These are phyloP conservation scores for Brettanomyces anomalus DNA, from an alignment of 805 yeast species.

Conservation along the genomic window DNA sequence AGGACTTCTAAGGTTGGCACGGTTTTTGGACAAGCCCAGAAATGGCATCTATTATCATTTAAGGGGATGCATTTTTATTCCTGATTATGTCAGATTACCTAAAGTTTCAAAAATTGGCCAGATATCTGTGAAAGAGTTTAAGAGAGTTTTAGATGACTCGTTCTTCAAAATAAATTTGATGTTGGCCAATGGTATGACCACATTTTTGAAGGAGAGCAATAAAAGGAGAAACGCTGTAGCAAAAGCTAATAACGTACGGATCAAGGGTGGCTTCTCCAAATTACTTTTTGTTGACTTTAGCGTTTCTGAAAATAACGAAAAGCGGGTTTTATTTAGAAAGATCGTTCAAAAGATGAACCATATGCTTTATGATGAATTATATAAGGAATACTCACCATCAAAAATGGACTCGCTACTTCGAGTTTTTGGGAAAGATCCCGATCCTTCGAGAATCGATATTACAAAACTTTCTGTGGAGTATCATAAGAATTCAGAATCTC, in stretches of 20 bases:
- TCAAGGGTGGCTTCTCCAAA: conserved; percentile 21
- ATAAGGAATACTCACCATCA: conserved; percentile 11
- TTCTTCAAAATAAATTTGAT: conserved; percentile 19
- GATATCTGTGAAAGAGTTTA: conserved; percentile 19
- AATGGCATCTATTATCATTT: conserved; percentile 46
- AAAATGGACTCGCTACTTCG: conserved; percentile 4
- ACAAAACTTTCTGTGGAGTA: conserved; percentile 19
- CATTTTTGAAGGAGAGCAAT: conserved; percentile 23
- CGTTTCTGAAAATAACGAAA: conserved; percentile 15
- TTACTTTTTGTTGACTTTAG: conserved; percentile 23
- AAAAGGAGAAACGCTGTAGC: conserved; percentile 16
- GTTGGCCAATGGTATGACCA: conserved; percentile 21
- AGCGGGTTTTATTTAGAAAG: conserved; percentile 14
- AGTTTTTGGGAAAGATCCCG: conserved; percentile 4
- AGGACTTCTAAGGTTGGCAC: conserved; percentile 41
- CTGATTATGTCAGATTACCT: conserved; percentile 38
- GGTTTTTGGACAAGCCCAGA: conserved; percentile 29
- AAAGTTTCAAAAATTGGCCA: conserved; percentile 21
- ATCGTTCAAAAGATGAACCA: conserved; percentile 14
- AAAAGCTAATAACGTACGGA: conserved; percentile 11
- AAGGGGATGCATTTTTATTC: conserved; percentile 60
- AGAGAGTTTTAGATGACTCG: conserved; percentile 18
- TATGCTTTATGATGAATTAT: conserved; percentile 12
- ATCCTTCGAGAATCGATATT: conserved; percentile 16
- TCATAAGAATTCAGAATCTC: conserved; percentile 16